Evolutionary conservation across 2,329 filamentous ascomycete genomes (phyloP).

Genomic region (Tolypocladium nubicola): DNA sequence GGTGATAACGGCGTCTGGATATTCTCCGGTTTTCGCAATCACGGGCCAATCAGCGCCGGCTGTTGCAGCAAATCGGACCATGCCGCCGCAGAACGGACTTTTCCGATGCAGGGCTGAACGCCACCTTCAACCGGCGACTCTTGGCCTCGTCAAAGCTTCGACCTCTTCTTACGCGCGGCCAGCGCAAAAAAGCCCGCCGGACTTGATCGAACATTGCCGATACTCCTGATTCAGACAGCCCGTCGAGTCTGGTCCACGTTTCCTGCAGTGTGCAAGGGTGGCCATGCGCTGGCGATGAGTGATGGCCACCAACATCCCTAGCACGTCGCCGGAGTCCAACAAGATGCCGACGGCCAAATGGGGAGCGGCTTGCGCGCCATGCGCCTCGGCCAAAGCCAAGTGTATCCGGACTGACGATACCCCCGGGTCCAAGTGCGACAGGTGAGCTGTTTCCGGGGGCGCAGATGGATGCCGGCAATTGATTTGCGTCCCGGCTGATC

Average conservation of each 20-base stretch:
- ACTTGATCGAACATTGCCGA: conserved; percentile 5
- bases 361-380: conserved; percentile 38
- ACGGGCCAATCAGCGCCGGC: conserved; percentile 5
- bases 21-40: conserved; percentile 1
- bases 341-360: conserved; percentile 31
- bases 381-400: conserved; percentile 38
- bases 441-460: conserved; percentile 16
- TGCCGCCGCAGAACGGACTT: conserved; percentile 4
- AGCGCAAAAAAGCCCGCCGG: conserved; percentile 8
- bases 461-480: not conserved
- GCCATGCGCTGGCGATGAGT: conserved; percentile 2
- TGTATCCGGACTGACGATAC: conserved; percentile 31
- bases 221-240: not conserved
- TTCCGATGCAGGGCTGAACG: not conserved
- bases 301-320: conserved; percentile 2
- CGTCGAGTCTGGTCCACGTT: not conserved
- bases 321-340: conserved; percentile 9
- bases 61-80: not conserved
- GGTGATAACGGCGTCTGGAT: not conserved
- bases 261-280: not conserved
- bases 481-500: not conserved
- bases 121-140: not conserved
- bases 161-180: not conserved
- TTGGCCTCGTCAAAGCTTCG: not conserved
- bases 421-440: conserved; percentile 32